Conservation (phyloP, 495 filamentous ascomycete species). For the Talaromyces borbonicus region DNA sequence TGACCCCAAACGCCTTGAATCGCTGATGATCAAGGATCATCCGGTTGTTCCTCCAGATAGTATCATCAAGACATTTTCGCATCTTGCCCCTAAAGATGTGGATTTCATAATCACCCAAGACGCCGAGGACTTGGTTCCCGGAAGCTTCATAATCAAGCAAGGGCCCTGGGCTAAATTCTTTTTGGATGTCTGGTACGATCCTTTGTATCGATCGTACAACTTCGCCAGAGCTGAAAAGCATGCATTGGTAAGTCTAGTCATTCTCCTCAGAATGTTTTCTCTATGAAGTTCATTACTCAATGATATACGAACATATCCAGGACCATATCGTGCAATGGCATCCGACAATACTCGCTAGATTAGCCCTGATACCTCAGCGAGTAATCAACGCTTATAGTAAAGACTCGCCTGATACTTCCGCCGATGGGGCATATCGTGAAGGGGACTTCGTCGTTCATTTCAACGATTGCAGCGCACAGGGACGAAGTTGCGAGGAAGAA, state of each 20-base stretch:
- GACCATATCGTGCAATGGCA: constrained; percentile 97
- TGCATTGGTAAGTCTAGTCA: constrained; percentile 74
- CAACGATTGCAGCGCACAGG: constrained; percentile 50
- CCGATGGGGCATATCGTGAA: constrained; percentile 47
- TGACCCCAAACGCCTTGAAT: constrained; percentile 53
- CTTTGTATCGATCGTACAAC: constrained; percentile 83
- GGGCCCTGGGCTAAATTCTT: constrained; percentile 91
- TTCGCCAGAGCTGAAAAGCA: constrained; percentile 92
- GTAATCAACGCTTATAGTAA: constrained; percentile 66
- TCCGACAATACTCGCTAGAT: constrained; percentile 84
- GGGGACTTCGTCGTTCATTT: constrained; percentile 81
- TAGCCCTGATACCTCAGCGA: constrained; percentile 77
- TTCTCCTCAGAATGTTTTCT: background rate
- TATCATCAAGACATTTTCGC: constrained; percentile 89
- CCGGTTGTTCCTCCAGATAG: constrained; percentile 90
- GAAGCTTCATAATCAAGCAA: constrained; percentile 69
- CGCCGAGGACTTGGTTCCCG: constrained; percentile 61
- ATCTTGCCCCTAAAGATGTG: constrained; percentile 64
- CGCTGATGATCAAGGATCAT: constrained; percentile 72
- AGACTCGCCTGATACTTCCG: constrained; percentile 32
- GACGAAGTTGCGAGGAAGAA: constrained; percentile 61
- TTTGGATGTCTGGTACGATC: constrained; percentile 93
- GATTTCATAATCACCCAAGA: constrained; percentile 85
- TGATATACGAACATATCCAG: constrained; percentile 27
- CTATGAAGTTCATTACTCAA: background rate